Evolutionary conservation across 106 monocot genomes (phyloP), one percentile per base, ranked within the genome.

Genomic region (Triglochin maritima): DNA sequence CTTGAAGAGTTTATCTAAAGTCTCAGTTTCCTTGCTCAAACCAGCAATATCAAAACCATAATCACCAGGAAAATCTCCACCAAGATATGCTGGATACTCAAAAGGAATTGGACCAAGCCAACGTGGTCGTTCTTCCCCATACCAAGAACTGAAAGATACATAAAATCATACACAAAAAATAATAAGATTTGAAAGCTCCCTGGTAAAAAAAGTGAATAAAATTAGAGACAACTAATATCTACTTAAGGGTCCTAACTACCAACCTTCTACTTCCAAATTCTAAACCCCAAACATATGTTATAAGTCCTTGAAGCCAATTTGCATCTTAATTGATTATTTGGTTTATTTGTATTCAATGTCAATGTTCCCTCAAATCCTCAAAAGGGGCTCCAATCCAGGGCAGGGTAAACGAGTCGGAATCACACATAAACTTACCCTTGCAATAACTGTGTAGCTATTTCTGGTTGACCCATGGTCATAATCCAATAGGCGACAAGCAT

Each of bases 51-150:
- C 96, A 68, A 90, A 96, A 42, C 90, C 90, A 60, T 96, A 96
- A 80, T 96, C 96, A 72, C 96, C 96, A 56, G 96, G 91, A 74
- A 84, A 72, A 56, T 91, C 83, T 71, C 96, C 96, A 52, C 66
- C 82, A 55, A 96, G 85, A 80, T 96, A 72, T 57, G 81, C 9
- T 44, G 96, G 96, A 72, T 96, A 96, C 9, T 88, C 65, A 69
- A 80, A 96, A 17, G 81, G 75, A 14, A 96, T 78, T 51, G 96
- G 90, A 62, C 96, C 96, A 76, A 96, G 90, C 96, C 90, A 96
- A 29, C 79, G 85, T 63, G 96, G 96, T 6, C 96, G 81, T 0
- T 78, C 78, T 53, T 72, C 60, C 29, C 87, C 96, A 70, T 96
- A 96, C 96, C 96, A 96, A 67, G 55, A 69, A 68, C 91, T 96